These are phyloP conservation scores for Isabelozyma pseudorhagii DNA, from an alignment of 805 yeast genomes.

Conservation along the genomic window DNA sequence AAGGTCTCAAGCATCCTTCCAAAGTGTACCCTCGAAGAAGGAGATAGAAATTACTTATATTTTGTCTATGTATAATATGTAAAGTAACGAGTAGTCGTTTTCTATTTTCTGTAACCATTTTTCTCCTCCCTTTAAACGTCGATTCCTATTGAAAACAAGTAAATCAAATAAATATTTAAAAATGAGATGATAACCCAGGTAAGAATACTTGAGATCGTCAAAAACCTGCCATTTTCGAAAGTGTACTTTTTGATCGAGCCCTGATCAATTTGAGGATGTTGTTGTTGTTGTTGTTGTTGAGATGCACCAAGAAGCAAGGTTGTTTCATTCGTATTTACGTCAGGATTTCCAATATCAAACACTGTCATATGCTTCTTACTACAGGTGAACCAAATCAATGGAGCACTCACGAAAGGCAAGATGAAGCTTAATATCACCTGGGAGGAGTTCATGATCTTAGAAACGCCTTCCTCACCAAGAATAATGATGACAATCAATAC, in stretches of 20 bases:
- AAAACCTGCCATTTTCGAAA: constrained; percentile 37
- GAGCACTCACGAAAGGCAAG: constrained; percentile 43
- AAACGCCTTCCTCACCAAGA: constrained; percentile 43
- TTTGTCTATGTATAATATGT: neutral
- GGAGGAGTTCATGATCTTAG: constrained; percentile 43
- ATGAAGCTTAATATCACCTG: constrained; percentile 44
- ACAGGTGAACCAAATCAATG: constrained; percentile 43
- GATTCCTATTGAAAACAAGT: constrained; percentile 40
- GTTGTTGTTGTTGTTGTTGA: constrained; percentile 3
- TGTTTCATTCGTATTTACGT: constrained; percentile 7
- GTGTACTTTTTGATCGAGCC: constrained; percentile 18
- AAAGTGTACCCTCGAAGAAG: neutral
- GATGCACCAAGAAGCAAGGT: constrained; percentile 8
- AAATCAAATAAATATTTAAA: constrained; percentile 38
- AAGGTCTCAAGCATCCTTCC: constrained; percentile 11
- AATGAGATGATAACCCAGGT: constrained; percentile 41
- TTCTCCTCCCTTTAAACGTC: constrained; percentile 21
- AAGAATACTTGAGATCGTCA: constrained; percentile 28
- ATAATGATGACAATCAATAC: constrained; percentile 35
- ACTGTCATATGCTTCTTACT: constrained; percentile 39
- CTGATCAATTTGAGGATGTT: neutral
- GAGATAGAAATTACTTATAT: neutral
- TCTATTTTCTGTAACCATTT: neutral
- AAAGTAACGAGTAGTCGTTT: neutral
- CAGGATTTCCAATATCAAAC: constrained; percentile 15